Percentiles rank a stretch among this genome's conserved stretches.
These are phyloP conservation scores for Termitomyces sp. DNA, from an alignment of 768 basidiomycete species.

Conservation along the genomic window DNA sequence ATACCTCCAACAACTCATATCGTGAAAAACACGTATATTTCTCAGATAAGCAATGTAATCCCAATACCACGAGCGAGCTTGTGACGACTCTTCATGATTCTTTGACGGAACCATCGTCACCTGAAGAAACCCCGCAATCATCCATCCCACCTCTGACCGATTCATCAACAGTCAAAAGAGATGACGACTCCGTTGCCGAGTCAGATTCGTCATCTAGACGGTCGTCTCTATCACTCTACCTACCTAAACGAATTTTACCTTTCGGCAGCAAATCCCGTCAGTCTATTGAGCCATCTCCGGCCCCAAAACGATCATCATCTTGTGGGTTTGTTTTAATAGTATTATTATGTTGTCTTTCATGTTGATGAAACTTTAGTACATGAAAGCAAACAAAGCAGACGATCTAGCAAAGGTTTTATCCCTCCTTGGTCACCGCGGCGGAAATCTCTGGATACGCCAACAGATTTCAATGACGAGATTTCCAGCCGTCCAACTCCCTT, in stretches of 20 bases:
- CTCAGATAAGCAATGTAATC: slow-evolving; percentile 1
- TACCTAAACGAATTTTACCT: slow-evolving; percentile 14
- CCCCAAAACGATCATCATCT: neutral
- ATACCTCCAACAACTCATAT: neutral
- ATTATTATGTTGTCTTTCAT: neutral
- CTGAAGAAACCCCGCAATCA: slow-evolving; percentile 1
- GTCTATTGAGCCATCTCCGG: neutral
- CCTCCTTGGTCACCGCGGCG: slow-evolving; percentile 12
- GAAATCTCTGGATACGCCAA: slow-evolving; percentile 3
- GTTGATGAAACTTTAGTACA: neutral
- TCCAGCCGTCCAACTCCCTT: slow-evolving; percentile 19
- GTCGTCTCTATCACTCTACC: slow-evolving; percentile 14
- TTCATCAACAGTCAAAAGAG: neutral
- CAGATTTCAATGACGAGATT: neutral
- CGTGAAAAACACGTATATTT: slow-evolving; percentile 14
- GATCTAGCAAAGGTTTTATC: slow-evolving; percentile 3
- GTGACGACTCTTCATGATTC: neutral
- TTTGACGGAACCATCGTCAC: neutral
- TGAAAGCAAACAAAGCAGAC: slow-evolving; percentile 1
- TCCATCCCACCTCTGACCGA: neutral
- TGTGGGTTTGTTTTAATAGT: neutral
- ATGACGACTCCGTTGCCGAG: slow-evolving; percentile 17
- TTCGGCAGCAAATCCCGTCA: slow-evolving; percentile 13
- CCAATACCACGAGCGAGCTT: neutral
- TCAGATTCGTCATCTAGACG: slow-evolving; percentile 19